Evolutionary conservation across 495 filamentous ascomycete genomes (phyloP).

Genomic region (Podospora tetraspora): DNA sequence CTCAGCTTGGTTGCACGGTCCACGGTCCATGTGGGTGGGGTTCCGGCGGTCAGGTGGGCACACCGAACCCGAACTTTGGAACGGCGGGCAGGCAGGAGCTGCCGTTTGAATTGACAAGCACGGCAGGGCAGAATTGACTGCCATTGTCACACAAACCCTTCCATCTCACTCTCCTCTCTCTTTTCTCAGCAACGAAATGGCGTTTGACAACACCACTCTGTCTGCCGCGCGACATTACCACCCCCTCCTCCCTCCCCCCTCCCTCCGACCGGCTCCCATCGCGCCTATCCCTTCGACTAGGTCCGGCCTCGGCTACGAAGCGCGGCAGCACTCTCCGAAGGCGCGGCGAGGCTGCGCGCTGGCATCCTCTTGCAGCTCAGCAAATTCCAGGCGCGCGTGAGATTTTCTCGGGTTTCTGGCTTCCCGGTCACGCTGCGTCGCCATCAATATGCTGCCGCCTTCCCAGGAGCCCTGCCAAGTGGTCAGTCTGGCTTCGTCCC

Average conservation of each 20-base stretch:
- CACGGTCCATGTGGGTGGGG: slow-evolving; percentile 11
- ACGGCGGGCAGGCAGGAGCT: slow-evolving; percentile 1
- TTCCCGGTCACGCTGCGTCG: slow-evolving; percentile 15
- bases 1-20: neutral
- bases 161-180: neutral
- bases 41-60: slow-evolving; percentile 4
- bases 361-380: slow-evolving; percentile 1
- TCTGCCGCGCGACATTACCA: slow-evolving; percentile 8
- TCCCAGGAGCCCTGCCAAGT: slow-evolving; percentile 9
- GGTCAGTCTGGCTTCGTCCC: slow-evolving; percentile 10
- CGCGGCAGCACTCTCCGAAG: neutral
- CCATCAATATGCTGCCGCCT: slow-evolving; percentile 14
- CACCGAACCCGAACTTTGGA: slow-evolving; percentile 14
- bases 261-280: slow-evolving; percentile 2
- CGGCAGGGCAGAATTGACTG: neutral
- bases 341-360: neutral
- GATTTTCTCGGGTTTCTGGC: slow-evolving; percentile 8
- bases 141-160: slow-evolving; percentile 1
- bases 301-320: neutral
- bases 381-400: slow-evolving; percentile 10
- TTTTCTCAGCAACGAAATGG: slow-evolving; percentile 7
- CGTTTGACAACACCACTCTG: slow-evolving; percentile 9
- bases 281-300: neutral
- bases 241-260: neutral
- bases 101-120: neutral